phyloP scores from a whole-genome alignment of 805 yeast species.

The Saccharomycopsis amapae region DNA sequence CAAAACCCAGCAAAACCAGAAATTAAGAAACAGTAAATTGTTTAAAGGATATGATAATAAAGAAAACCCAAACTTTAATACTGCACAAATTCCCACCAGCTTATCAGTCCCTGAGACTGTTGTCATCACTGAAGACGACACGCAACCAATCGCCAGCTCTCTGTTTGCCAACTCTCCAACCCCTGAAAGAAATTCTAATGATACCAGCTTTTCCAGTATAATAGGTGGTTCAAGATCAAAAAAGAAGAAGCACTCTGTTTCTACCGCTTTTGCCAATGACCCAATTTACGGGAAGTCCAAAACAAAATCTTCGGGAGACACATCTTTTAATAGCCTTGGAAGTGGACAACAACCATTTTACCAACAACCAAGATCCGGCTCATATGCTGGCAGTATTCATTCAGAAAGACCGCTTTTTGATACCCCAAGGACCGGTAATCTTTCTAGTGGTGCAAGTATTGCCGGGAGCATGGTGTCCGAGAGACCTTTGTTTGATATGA shows the following conservation, averaged over 20 bases:
- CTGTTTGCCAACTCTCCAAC: slow-evolving; percentile 7
- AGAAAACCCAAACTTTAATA: too few species aligned
- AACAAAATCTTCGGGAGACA: too few species aligned
- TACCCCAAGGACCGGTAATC: neutral
- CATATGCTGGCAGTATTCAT: slow-evolving; percentile 2
- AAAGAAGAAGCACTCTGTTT: neutral
- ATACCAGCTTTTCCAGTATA: slow-evolving; percentile 2
- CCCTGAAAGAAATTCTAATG: neutral
- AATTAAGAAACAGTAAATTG: too few species aligned
- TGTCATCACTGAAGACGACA: neutral
- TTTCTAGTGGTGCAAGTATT: slow-evolving; percentile 11
- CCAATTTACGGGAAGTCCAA: slow-evolving; percentile 5
- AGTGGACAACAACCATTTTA: neutral
- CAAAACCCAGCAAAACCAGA: neutral
- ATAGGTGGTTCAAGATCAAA: slow-evolving; percentile 3
- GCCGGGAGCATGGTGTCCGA: slow-evolving; percentile 17
- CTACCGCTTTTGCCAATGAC: slow-evolving; percentile 13
- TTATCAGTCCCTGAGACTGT: too few species aligned
- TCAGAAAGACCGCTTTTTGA: slow-evolving; percentile 14
- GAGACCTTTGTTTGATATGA: slow-evolving; percentile 11
- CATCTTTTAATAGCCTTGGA: too few species aligned
- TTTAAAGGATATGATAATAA: too few species aligned
- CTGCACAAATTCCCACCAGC: too few species aligned
- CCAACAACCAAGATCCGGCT: slow-evolving; percentile 1
- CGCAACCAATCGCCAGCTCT: slow-evolving; percentile 8